phyloP scores from a whole-genome alignment of 805 yeast species.

The Ogataea degrootiae region DNA sequence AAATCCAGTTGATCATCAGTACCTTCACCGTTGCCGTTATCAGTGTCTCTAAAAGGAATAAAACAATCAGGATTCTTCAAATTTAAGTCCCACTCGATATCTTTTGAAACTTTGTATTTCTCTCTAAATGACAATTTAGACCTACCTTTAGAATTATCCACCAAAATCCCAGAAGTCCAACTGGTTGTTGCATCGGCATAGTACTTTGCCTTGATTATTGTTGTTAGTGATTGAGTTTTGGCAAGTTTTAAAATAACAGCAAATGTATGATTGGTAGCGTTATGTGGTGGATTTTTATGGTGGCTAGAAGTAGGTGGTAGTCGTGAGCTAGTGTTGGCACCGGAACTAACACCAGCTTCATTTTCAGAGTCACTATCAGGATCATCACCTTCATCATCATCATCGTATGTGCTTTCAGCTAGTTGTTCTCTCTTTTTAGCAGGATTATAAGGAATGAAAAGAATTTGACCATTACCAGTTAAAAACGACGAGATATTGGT shows the following conservation, averaged over 20 bases:
- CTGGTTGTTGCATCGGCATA: conserved; percentile 38
- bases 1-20: conserved; percentile 15
- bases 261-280: conserved; percentile 42
- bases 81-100: conserved; percentile 41
- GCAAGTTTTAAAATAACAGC: conserved; percentile 44
- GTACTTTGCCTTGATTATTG: conserved; percentile 37
- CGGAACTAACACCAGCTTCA: conserved; percentile 4
- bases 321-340: neutral
- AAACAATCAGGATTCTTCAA: conserved; percentile 33
- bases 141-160: conserved; percentile 38
- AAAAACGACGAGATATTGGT: conserved; percentile 21
- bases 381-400: conserved; percentile 22
- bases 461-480: conserved; percentile 31
- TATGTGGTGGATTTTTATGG: conserved; percentile 15
- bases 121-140: conserved; percentile 38
- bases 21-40: conserved; percentile 2
- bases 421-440: conserved; percentile 24
- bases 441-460: conserved; percentile 32
- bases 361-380: conserved; percentile 19
- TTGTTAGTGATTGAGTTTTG: conserved; percentile 34
- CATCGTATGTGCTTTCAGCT: conserved; percentile 13
- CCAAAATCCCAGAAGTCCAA: conserved; percentile 35
- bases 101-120: conserved; percentile 36
- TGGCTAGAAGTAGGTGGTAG: neutral
- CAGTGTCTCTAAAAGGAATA: conserved; percentile 27